Conservation (phyloP, 2,329 filamentous ascomycete species). For the Colletotrichum sp. region DNA sequence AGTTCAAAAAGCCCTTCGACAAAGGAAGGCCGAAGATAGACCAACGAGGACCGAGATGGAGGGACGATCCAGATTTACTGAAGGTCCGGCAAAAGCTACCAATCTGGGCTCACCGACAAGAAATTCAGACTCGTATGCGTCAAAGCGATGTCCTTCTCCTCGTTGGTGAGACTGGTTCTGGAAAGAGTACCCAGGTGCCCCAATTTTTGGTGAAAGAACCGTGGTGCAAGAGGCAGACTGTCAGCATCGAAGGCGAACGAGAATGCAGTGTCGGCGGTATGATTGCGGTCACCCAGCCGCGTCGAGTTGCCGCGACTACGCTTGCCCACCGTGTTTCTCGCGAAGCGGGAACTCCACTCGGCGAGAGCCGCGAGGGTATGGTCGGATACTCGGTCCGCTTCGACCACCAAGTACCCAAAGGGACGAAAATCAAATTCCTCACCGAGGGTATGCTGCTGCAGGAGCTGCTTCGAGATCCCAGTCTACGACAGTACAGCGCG, state of each 20-base stretch:
- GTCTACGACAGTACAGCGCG: conserved; percentile 84
- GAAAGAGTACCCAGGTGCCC: conserved; percentile 95
- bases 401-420: conserved; percentile 82
- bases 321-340: conserved; percentile 86
- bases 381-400: conserved; percentile 97
- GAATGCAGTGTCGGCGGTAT: conserved; percentile 71
- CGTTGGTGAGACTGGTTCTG: conserved; percentile 93
- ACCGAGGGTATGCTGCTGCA: conserved; percentile 97
- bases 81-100: conserved; percentile 72
- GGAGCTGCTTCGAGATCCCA: conserved; percentile 86
- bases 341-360: conserved; percentile 67
- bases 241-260: conserved; percentile 46
- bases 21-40: background rate
- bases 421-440: conserved; percentile 89
- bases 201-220: conserved; percentile 82
- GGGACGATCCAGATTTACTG: conserved; percentile 38
- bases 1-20: background rate
- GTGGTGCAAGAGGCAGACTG: conserved; percentile 74
- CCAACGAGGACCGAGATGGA: conserved; percentile 11
- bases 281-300: conserved; percentile 93
- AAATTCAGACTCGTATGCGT: conserved; percentile 70
- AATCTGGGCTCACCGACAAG: conserved; percentile 76
- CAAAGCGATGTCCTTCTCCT: conserved; percentile 80
- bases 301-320: conserved; percentile 91
- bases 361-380: conserved; percentile 45